These are phyloP conservation scores for Schwanniomyces polymorphus DNA, from an alignment of 805 yeast species.

Conservation along the genomic window DNA sequence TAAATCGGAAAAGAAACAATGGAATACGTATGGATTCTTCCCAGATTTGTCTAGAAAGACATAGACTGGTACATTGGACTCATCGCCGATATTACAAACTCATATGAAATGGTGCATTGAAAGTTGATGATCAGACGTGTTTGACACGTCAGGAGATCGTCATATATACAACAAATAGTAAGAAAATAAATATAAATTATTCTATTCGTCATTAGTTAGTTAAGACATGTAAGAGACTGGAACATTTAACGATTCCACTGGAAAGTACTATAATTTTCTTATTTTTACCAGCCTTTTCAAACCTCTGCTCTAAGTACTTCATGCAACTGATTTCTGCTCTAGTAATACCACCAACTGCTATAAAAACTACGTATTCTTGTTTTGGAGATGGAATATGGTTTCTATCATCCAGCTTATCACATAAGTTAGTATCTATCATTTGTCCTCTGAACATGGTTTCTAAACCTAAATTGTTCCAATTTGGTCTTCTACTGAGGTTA, in stretches of 20 bases:
- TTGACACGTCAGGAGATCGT: not conserved
- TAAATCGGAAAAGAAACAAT: slow-evolving; percentile 2
- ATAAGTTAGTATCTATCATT: slow-evolving; percentile 35
- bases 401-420: slow-evolving; percentile 21
- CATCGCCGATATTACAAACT: not conserved
- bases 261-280: slow-evolving; percentile 44
- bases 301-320: slow-evolving; percentile 53
- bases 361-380: slow-evolving; percentile 42
- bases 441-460: slow-evolving; percentile 44
- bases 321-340: slow-evolving; percentile 79
- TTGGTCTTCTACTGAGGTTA: slow-evolving; percentile 34
- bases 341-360: slow-evolving; percentile 82
- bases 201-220: not conserved
- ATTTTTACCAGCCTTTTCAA: slow-evolving; percentile 21
- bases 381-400: not conserved
- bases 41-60: not conserved
- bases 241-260: slow-evolving; percentile 42
- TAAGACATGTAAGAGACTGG: slow-evolving; percentile 25
- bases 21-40: not conserved
- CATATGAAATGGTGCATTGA: not conserved
- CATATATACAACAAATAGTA: not conserved
- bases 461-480: slow-evolving; percentile 45
- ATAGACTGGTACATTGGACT: not conserved
- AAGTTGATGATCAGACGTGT: not conserved
- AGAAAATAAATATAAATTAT: not conserved